Percentiles rank a stretch among this genome's conserved stretches.
These are phyloP conservation scores for Salicornia ramosissima DNA, from an alignment of 148 eudicot genomes.

Conservation along the genomic window DNA sequence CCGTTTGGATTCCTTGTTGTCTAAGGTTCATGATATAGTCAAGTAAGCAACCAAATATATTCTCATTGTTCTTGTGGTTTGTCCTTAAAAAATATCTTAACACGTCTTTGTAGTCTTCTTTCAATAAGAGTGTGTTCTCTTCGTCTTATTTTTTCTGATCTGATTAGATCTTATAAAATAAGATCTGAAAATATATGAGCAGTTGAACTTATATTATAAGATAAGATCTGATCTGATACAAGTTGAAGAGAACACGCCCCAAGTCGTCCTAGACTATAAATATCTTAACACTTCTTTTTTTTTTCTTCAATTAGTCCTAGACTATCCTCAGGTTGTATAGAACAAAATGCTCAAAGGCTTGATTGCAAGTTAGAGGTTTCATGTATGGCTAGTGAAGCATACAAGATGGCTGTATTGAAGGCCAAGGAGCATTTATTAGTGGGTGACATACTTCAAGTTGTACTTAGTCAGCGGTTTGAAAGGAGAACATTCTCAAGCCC, in stretches of 20 bases:
- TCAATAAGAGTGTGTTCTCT: no score
- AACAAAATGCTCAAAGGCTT: constrained; percentile 44
- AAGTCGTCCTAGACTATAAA: no score
- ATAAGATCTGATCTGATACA: no score
- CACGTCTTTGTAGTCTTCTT: constrained; percentile 12
- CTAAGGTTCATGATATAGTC: constrained; percentile 67
- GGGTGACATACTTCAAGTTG: constrained; percentile 73
- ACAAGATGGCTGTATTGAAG: constrained; percentile 53
- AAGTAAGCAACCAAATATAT: constrained; percentile 47
- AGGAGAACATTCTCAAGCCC: constrained; percentile 88
- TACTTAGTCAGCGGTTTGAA: constrained; percentile 83
- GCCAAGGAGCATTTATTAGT: constrained; percentile 87
- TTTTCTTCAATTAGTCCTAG: constrained; percentile 55
- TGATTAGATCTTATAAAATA: no score
- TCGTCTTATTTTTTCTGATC: no score
- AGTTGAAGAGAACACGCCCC: no score
- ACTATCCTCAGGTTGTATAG: constrained; percentile 67
- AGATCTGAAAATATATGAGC: no score
- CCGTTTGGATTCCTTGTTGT: constrained; percentile 55
- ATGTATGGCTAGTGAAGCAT: constrained; percentile 58
- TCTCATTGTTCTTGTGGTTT: not conserved
- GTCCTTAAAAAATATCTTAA: not conserved
- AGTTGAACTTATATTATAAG: no score
- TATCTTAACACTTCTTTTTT: constrained; percentile 1
- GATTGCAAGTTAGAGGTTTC: constrained; percentile 51